Evolutionary conservation across 352 stramenopile genomes (phyloP).

Genomic region (Phytophthora fragariae): DNA sequence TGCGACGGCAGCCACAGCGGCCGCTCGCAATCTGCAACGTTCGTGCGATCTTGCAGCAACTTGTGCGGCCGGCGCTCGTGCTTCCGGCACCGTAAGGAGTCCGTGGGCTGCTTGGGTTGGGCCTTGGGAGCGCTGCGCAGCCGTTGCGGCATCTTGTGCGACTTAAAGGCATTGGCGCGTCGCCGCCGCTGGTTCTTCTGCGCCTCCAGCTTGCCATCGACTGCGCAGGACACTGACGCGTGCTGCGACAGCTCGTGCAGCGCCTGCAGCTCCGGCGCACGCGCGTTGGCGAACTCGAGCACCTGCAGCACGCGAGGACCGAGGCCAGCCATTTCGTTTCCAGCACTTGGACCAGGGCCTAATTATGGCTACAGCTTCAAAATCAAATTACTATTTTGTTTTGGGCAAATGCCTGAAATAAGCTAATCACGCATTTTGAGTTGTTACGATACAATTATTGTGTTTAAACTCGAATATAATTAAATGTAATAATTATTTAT

Average conservation of each 20-base stretch:
- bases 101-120: not conserved
- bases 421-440: no score
- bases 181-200: constrained; percentile 76
- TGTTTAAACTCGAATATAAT: no score
- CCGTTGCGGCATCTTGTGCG: constrained; percentile 67
- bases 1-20: constrained; percentile 70
- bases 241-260: constrained; percentile 69
- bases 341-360: no score
- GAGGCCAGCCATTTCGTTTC: constrained; percentile 42
- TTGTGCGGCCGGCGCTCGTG: constrained; percentile 65
- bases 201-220: constrained; percentile 55
- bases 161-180: constrained; percentile 84
- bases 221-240: constrained; percentile 16
- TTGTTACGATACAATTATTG: no score
- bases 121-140: constrained; percentile 41
- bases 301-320: constrained; percentile 78
- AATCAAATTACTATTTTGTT: no score
- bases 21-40: constrained; percentile 9
- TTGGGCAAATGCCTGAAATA: no score
- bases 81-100: constrained; percentile 54
- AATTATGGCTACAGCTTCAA: no score
- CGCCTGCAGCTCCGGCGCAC: constrained; percentile 77
- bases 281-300: constrained; percentile 78
- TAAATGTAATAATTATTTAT: no score
- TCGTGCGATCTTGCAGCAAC: constrained; percentile 36